Evolutionary conservation across 2,329 filamentous ascomycete genomes (phyloP), one percentile per base, ranked within the genome.

Genomic region (Diaporthe capsici): DNA sequence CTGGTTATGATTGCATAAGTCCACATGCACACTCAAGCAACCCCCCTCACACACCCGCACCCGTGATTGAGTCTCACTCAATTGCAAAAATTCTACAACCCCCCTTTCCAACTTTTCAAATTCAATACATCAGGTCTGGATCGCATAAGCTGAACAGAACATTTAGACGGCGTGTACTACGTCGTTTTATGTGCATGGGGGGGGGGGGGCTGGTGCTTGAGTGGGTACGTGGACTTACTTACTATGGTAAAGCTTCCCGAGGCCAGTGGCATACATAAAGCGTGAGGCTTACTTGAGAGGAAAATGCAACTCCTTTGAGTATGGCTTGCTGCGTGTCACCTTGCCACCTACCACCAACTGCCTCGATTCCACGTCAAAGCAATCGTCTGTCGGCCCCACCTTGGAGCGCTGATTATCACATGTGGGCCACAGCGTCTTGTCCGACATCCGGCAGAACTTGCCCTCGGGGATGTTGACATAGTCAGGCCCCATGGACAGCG

Each of bases 401-500:
- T 5, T 0, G 3, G 20, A 15, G 28, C 20, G 20, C 5, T n/a
- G 22, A 13, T 47, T 25, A 8, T 34, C 39, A n/a, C 68, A 72
- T 3, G 37, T 72, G 6, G 53, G 68, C 68, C 68, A 72, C 12
- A 72, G 53, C 3, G 68, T 72, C 49, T 72, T 57, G 28, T 72
- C 68, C 3, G 39, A 49, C 68, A 72, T 72, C 2, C 68, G n/a
- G 68, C 68, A 72, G 28, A 72, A 72, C 53, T 72, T 58, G n/a
- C 55, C 42, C 39, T 72, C 39, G 4, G 22, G 15, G 17, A 60
- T 22, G n/a, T 72, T 72, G 37, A 72, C 68, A 25, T 5, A 72
- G 28, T 72, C 68, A n/a, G 68, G 68, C n/a, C 67, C 67, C 39
- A 9, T 7, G 5, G 68, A 72, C 3, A 31, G 2, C 3, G 25